A percentile compares a stretch with the other conserved stretches of the same genome.
Evolutionary conservation across 352 stramenopile species (phyloP).

Genomic region (Peronosclerospora sorghi): DNA sequence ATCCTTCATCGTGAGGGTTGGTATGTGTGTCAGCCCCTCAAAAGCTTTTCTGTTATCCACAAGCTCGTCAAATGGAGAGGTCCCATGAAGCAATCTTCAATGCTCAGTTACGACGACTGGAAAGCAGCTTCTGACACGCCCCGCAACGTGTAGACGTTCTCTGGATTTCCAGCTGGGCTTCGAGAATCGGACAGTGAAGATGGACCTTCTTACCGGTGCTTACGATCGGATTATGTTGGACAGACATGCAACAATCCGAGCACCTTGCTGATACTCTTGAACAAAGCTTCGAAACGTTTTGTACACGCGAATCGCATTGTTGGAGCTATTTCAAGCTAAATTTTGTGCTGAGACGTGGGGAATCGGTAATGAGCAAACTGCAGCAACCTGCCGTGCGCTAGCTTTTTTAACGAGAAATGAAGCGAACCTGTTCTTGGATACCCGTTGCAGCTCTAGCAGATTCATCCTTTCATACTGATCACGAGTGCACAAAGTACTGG

Average conservation of each 20-base stretch:
- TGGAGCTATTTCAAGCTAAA: constrained; percentile 58
- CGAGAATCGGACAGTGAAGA: constrained; percentile 30
- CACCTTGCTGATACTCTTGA: constrained; percentile 54
- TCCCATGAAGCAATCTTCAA: constrained; percentile 75
- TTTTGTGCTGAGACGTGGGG: constrained; percentile 42
- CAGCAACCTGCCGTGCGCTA: constrained; percentile 34
- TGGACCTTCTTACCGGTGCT: constrained; percentile 39
- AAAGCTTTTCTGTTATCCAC: constrained; percentile 5
- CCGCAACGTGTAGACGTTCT: constrained; percentile 58
- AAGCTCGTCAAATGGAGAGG: constrained; percentile 4
- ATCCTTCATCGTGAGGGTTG: constrained; percentile 7
- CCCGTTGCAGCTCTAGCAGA: constrained; percentile 40
- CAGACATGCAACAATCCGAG: constrained; percentile 49
- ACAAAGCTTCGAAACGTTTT: constrained; percentile 53
- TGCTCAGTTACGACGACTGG: constrained; percentile 58
- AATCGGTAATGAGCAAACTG: constrained; percentile 47
- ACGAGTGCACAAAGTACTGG: constrained; percentile 36
- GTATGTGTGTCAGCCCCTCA: constrained; percentile 2
- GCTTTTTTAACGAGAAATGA: constrained; percentile 48
- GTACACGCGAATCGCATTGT: constrained; percentile 44
- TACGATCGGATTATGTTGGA: constrained; percentile 59
- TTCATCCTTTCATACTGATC: constrained; percentile 5
- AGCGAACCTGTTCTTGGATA: constrained; percentile 38
- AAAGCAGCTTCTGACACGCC: constrained; percentile 47
- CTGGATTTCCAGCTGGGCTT: constrained; percentile 49